Evolutionary conservation across 768 basidiomycete species (phyloP).

Genomic region (Naganishia kalamii): DNA sequence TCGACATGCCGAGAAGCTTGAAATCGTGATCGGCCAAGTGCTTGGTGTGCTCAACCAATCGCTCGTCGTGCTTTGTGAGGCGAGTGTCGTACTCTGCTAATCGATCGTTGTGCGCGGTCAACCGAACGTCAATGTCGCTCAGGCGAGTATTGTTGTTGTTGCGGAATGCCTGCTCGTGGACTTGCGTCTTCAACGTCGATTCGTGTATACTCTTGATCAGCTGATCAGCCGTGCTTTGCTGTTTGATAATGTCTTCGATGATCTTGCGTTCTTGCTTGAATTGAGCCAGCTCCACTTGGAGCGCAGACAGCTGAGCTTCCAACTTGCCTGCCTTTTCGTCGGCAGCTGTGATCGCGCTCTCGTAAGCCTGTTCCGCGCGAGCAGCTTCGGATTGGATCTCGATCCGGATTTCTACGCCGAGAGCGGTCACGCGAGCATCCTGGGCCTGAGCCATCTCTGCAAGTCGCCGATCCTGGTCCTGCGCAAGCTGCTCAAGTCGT

Average conservation of each 20-base stretch:
- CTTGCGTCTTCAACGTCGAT: constrained; percentile 2
- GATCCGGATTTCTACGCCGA: neutral
- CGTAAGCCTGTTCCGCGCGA: constrained; percentile 6
- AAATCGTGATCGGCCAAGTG: too few species aligned
- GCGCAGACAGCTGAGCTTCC: neutral
- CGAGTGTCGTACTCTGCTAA: neutral
- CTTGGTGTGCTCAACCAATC: neutral
- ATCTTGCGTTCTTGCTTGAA: constrained; percentile 10
- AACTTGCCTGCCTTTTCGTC: neutral
- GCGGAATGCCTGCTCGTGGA: neutral
- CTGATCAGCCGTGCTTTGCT: neutral
- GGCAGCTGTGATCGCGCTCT: neutral
- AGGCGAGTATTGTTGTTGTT: neutral
- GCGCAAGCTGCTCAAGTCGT: neutral
- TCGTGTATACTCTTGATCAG: neutral
- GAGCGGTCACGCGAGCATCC: neutral
- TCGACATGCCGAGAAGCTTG: too few species aligned
- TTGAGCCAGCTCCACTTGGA: neutral
- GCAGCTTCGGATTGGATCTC: neutral
- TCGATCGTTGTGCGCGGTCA: neutral
- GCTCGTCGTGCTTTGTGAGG: neutral
- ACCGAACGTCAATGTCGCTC: neutral
- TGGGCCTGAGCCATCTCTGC: neutral
- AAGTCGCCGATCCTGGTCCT: neutral
- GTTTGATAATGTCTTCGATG: constrained; percentile 2